Base-by-base conservation (phyloP, 2,329 filamentous ascomycete genomes). In the Teratosphaeria epicoccoides region DNA sequence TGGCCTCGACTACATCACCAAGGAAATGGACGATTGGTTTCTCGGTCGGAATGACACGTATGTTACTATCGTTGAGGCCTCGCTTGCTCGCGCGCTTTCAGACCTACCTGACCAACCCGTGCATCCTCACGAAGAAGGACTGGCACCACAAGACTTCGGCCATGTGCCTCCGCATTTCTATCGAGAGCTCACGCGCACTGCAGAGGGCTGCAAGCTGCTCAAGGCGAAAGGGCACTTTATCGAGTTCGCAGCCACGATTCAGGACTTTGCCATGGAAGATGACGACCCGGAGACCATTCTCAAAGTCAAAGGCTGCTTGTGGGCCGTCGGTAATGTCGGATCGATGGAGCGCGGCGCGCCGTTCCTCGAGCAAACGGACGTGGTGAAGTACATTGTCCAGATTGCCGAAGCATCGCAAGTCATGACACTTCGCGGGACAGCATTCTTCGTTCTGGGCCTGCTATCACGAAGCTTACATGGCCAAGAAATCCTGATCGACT, bases 1-100 rank as follows among this genome's bases (percentile, higher is more conserved):
- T 65, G 93, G 90, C 0, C 76, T 98, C 43, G 94, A 98, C 71
- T 98, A 98, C 66, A 98, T 98, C 68, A 96, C 90, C 55, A 93
- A 95, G 66, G 94, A 98, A 68, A 98, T 98, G 93, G 93, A 98
- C 61, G 94, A 98, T 70, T 98, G 93, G 93, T 98, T 97, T 65
- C 76, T 98, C 17, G 93, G 93, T 12, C 83, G 93, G 44, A 98
- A 98, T 65, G 91, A 98, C 67, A 85, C 83, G n/a, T 98, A 98
- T 60, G 93, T 98, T 48, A 80, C 83, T 33, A 80, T 97, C 40
- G 91, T 98, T 40, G 93, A 98, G 69, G 93, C 94, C n/a, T 95
- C 90, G 50, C 77, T 98, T 49, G 88, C 90, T 26, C 84, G 88
- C 54, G 85, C 90, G 0, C 90, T 95, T 59, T 76, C 82, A n/a